Evolutionary conservation across 495 filamentous ascomycete species (phyloP).

Genomic region (Aspergillus incahuasiensis): DNA sequence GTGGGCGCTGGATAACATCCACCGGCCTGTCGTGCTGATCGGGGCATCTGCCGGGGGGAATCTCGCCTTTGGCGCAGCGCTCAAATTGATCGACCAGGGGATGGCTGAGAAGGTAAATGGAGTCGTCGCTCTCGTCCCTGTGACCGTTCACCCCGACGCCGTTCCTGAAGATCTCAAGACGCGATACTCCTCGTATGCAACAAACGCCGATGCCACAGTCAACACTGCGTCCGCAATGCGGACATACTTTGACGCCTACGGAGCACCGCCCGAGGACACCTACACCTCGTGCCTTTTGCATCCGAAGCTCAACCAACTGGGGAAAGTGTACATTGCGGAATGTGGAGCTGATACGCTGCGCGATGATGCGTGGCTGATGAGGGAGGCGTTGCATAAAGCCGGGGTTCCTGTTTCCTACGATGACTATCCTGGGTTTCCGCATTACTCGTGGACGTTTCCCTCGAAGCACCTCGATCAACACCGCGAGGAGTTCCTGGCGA

Average conservation of each 20-base stretch:
- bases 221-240: not conserved
- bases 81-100: not conserved
- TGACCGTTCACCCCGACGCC: not conserved
- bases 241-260: not conserved
- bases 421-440: not conserved
- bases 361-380: not conserved
- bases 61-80: not conserved
- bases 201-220: not conserved
- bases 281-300: not conserved
- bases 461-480: not conserved
- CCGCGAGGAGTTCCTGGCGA: not conserved
- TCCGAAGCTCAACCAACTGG: not conserved
- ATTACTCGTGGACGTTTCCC: constrained; percentile 2
- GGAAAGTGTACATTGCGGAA: not conserved
- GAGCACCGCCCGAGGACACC: not conserved
- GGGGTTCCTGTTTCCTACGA: not conserved
- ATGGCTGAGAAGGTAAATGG: not conserved
- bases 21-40: not conserved
- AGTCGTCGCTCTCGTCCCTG: not conserved
- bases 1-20: not conserved
- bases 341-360: not conserved
- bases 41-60: not conserved
- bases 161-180: not conserved
- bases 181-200: not conserved
- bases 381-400: not conserved